Evolutionary conservation across 2,329 filamentous ascomycete species (phyloP), one percentile per base, ranked within the genome.

Genomic region (Fusarium austroafricanum): DNA sequence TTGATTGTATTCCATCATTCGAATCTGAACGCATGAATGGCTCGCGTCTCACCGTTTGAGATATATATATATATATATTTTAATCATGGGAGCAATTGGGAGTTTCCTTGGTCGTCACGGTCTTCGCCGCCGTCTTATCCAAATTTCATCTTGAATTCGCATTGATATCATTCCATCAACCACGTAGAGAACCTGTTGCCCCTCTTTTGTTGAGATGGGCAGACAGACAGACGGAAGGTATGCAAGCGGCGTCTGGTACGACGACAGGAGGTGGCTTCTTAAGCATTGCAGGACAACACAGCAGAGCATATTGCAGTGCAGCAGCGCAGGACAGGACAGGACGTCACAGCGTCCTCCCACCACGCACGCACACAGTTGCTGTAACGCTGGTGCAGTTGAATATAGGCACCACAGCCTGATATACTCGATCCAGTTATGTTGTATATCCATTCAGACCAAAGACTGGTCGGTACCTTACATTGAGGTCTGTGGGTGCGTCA

Each of bases 391-490:
- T 65, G 60, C 64, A 67, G 58, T 55, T 29, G 28, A 26, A 53
- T 45, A 37, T 55, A 55, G 59, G 61, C 55, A 55, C 61, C 61
- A 71, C 62, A 35, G 55, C 64, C 69, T 62, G 56, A 56, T 63
- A 69, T 65, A 52, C 55, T 61, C 61, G 59, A 72, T 62, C 49
- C 61, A 66, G 60, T 58, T 57, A 65, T 61, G 42, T 49, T 61
- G 53, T 37, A 47, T 47, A 37, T 31, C 43, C 28, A 39, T 46
- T 40, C 28, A 58, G 54, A 58, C 26, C 35, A 49, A 49, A 61
- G 62, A 63, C 43, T 68, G 65, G 58, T 37, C 52, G 58, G 71
- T 73, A 70, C 72, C 72, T 73, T 72, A 65, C 71, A 72, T 70
- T 63, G 65, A 61, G 49, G 50, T 55, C 50, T 61, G 53, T 55